Percentiles rank a stretch among this genome's conserved stretches.
Evolutionary conservation across 352 stramenopile genomes (phyloP).

Genomic region (Phytophthora hibernalis): DNA sequence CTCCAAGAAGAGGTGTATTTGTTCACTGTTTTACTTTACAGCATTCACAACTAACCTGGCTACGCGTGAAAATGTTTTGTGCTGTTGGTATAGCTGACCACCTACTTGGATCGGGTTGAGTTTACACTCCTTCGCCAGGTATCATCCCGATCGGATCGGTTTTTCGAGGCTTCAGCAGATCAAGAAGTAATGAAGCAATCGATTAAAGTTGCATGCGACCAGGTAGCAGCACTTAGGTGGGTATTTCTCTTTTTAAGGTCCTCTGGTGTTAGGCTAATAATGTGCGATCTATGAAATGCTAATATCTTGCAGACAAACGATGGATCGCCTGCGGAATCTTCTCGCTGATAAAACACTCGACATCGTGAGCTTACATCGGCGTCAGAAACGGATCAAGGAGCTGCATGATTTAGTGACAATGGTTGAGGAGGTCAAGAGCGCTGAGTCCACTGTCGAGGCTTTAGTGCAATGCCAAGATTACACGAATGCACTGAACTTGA

Average conservation of each 20-base stretch:
- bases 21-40: not conserved
- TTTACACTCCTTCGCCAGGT: slow-evolving; percentile 88
- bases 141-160: slow-evolving; percentile 83
- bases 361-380: slow-evolving; percentile 86
- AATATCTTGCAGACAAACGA: slow-evolving; percentile 74
- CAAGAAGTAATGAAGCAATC: slow-evolving; percentile 90
- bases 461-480: slow-evolving; percentile 89
- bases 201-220: slow-evolving; percentile 77
- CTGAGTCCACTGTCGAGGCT: slow-evolving; percentile 81
- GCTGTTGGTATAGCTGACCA: slow-evolving; percentile 55
- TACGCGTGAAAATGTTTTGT: slow-evolving; percentile 9
- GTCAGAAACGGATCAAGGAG: slow-evolving; percentile 83
- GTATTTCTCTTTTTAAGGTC: slow-evolving; percentile 1
- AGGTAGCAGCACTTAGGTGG: slow-evolving; percentile 80
- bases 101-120: slow-evolving; percentile 86
- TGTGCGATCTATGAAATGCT: slow-evolving; percentile 5
- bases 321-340: slow-evolving; percentile 82
- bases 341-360: slow-evolving; percentile 87
- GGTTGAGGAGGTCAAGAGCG: slow-evolving; percentile 88
- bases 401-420: slow-evolving; percentile 84
- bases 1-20: slow-evolving; percentile 74
- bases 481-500: slow-evolving; percentile 77
- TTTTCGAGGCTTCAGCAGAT: slow-evolving; percentile 86
- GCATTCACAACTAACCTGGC: not conserved
- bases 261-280: not conserved